Conservation (phyloP, 139 green algal species). For the Volvox reticuliferus region DNA sequence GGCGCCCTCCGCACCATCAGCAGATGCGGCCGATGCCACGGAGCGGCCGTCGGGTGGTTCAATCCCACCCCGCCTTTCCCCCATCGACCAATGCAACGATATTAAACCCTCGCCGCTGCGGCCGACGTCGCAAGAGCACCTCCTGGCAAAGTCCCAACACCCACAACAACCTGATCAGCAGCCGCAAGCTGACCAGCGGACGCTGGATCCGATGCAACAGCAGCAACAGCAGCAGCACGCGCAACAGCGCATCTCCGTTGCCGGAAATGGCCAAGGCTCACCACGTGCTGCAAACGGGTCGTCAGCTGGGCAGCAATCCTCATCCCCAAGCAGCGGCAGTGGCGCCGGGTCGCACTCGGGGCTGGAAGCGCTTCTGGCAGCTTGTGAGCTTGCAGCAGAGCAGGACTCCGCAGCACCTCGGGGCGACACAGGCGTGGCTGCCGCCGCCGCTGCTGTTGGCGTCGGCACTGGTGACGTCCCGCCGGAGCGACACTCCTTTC, state of each 20-base stretch:
- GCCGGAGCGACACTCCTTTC: conserved; percentile 7
- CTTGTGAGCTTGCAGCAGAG: conserved; percentile 49
- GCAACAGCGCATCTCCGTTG: background rate
- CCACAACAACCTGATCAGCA: background rate
- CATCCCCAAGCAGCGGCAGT: conserved; percentile 22
- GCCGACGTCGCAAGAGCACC: background rate
- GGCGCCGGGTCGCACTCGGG: conserved; percentile 13
- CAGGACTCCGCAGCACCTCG: conserved; percentile 16
- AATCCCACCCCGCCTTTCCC: background rate
- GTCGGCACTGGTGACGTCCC: background rate
- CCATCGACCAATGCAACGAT: background rate
- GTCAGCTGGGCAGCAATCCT: background rate
- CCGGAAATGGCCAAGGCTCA: background rate
- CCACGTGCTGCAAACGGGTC: background rate
- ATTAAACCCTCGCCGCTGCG: background rate
- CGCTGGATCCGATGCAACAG: background rate
- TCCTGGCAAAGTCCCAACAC: too few relatives aligned
- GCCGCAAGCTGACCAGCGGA: background rate
- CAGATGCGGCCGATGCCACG: background rate
- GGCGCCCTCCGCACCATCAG: too few relatives aligned
- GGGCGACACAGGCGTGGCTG: too few relatives aligned
- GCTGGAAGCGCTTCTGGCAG: conserved; percentile 44
- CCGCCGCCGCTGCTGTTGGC: background rate
- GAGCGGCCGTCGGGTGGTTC: background rate
- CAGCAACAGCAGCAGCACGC: background rate